Evolutionary conservation across 108 stramenopile genomes (phyloP).

Genomic region (Skeletonema potamos): DNA sequence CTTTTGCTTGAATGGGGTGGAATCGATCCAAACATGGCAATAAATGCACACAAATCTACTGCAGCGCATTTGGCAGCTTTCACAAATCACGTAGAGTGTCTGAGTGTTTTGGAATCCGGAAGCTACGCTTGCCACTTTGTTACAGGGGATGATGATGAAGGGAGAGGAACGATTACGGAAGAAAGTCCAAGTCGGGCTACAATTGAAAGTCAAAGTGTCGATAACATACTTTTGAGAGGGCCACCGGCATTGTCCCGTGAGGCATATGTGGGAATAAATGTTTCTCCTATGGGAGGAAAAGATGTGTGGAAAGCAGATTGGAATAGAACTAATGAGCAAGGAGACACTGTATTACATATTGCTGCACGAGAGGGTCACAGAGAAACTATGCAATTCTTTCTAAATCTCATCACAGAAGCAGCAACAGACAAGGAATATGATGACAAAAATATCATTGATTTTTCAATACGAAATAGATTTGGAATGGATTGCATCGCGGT

Average conservation of each 20-base stretch:
- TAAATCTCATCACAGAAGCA: constrained; percentile 18
- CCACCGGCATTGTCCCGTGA: neutral
- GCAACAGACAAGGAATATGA: constrained; percentile 1
- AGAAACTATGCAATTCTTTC: constrained; percentile 30
- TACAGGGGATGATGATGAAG: neutral
- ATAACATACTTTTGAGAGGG: neutral
- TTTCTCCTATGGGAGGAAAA: neutral
- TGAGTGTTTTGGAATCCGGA: constrained; percentile 23
- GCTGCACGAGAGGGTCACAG: constrained; percentile 28
- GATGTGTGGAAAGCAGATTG: constrained; percentile 25
- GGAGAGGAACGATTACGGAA: neutral
- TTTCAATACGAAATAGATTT: constrained; percentile 30
- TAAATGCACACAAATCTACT: constrained; percentile 35
- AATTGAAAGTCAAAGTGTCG: neutral
- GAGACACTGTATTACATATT: constrained; percentile 32
- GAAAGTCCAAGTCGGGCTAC: neutral
- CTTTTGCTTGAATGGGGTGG: constrained; percentile 30
- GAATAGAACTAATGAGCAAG: constrained; percentile 18
- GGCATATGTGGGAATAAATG: constrained; percentile 1
- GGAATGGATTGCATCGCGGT: constrained; percentile 33
- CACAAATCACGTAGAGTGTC: constrained; percentile 35
- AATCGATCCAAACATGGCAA: constrained; percentile 27
- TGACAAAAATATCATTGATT: constrained; percentile 4
- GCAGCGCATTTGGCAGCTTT: constrained; percentile 37
- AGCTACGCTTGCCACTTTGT: neutral